Conservation (phyloP, 768 basidiomycete species). For the Russula foetens region DNA sequence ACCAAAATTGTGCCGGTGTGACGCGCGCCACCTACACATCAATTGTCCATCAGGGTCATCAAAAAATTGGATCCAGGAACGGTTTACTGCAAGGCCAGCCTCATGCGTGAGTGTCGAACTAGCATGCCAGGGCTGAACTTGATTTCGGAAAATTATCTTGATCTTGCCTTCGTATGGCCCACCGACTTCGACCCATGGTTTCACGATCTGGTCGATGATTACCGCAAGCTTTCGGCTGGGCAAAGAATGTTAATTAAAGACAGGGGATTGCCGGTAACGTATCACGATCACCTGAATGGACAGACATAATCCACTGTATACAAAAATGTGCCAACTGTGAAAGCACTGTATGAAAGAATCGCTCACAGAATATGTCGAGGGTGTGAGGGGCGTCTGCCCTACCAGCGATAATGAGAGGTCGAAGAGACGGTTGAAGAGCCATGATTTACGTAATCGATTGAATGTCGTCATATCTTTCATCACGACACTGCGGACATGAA, state of each 20-base stretch:
- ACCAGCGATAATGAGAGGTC: constrained; percentile 58
- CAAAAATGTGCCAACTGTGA: background rate
- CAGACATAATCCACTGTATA: constrained; percentile 77
- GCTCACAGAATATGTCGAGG: constrained; percentile 69
- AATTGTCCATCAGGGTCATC: background rate
- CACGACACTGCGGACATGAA: too few species aligned
- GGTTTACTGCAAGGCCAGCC: constrained; percentile 66
- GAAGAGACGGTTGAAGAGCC: constrained; percentile 73
- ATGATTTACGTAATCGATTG: constrained; percentile 31
- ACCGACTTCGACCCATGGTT: constrained; percentile 46
- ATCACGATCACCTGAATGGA: constrained; percentile 52
- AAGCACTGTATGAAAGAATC: background rate
- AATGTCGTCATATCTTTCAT: too few species aligned
- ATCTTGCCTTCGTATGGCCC: constrained; percentile 67
- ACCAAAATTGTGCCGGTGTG: constrained; percentile 75
- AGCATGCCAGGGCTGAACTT: constrained; percentile 76
- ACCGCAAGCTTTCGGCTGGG: constrained; percentile 52
- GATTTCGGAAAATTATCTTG: constrained; percentile 60
- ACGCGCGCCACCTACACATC: constrained; percentile 49
- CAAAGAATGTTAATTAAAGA: background rate
- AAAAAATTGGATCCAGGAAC: background rate
- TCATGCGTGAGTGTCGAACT: constrained; percentile 74
- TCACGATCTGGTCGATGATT: constrained; percentile 51
- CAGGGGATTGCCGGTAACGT: background rate
- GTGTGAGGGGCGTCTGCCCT: constrained; percentile 56